Evolutionary conservation across 2,329 filamentous ascomycete genomes (phyloP), one percentile per base, ranked within the genome.

Genomic region (Volutella citrinella): DNA sequence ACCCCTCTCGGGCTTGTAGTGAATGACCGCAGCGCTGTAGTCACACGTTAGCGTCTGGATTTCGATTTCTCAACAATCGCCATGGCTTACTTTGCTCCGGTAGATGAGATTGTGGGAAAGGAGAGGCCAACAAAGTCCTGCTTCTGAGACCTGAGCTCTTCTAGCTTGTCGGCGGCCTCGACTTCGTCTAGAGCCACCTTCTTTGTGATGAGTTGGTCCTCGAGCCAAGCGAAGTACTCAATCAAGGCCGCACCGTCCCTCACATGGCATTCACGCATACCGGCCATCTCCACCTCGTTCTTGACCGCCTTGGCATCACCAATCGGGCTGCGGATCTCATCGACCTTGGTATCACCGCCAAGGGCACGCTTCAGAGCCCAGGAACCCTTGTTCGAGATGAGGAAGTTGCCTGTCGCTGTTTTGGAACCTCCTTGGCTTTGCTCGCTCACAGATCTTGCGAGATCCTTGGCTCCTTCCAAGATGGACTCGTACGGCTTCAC

Each of bases 161-260:
- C 88, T 4, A 98, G 74, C 65, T 95, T 94, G 58, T 96, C 87
- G 12, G 90, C 89, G n/a, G 79, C 93, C 47, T 87, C 74, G 4
- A 96, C 88, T 59, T 98, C 93, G 54, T 97, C 89, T 7, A 98
- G 64, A 5, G 69, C 74, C 2, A 74, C 75, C 43, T 84, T 84
- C 59, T 91, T 82, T 46, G 73, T 78, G 38, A 87, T 58, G 16
- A 98, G 70, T 55, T 96, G 84, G 52, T 96, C 78, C 61, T 98
- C 93, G 5, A 98, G 75, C 93, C 93, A 98, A 10, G 93, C 88
- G 60, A 98, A 96, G 60, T 89, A 98, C 57, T 95, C 82, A 36
- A 80, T 90, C 42, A 97, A 64, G 3, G 93, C 91, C 28, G 88
- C 89, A 28, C 93, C 93, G 54, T 98, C 93, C 45, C 93, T 81